Base-by-base conservation (phyloP, 768 basidiomycete species). In the Tylopilus sp. region DNA sequence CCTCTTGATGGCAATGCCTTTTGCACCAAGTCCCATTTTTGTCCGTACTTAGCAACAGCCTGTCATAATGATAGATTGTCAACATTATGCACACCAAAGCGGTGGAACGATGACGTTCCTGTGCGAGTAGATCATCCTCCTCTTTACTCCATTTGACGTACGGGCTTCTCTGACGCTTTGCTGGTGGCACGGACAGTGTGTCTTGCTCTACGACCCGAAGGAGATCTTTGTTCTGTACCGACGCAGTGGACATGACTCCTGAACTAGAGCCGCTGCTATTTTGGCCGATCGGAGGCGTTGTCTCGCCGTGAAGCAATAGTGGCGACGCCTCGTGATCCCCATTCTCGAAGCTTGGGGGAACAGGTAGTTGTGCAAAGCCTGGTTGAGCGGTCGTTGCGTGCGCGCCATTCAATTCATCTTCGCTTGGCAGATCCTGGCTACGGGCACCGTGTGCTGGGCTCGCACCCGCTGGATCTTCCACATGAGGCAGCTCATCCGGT, bases 101-200 rank as follows among this genome's bases (percentile, higher is more conserved):
- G 8, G 6, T 5, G 39, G 2, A 31, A 39, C 4, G 33, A 46
- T 3, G 22, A 49, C 61, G 8, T 45, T 73, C 73, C 58, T 74
- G 69, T 6, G 70, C 63, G 17, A 75, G 60, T 2, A 74, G 59
- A 20, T 73, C 73, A 35, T 74, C 73, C 45, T 74, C 74, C 49
- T 74, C 73, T 46, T 69, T 74, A 21, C 64, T 75, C 73, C 74
- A 74, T 44, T 74, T 74, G 44, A 72, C 59, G 47, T 75, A 75
- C 9, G 74, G 71, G 50, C 70, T 74, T 28, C 72, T 61, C 39
- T 66, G 67, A 43, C 73, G 63, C 47, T 67, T 71, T 15, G 49
- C 56, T n/a, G 69, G 55, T 21, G 60, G 62, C 17, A 59, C 61
- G 6, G 31, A 17, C n/a, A 12, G 7, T 4, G 4, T 21, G 36